Percentiles rank a stretch among this genome's conserved stretches.
Evolutionary conservation across 805 yeast species (phyloP).

Genomic region (Maudiozyma turicensis): DNA sequence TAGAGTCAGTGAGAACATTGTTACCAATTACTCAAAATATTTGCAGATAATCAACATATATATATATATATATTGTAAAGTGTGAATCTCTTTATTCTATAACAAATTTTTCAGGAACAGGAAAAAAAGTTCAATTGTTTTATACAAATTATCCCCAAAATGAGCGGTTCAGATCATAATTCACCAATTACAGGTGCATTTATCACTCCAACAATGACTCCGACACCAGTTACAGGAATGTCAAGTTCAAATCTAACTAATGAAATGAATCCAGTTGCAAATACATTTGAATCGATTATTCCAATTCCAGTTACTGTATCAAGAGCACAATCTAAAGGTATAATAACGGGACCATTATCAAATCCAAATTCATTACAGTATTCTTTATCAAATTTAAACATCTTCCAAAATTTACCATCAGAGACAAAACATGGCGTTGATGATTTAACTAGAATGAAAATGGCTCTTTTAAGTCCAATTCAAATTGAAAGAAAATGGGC

Average conservation of each 20-base stretch:
- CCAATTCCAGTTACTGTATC: conserved; percentile 25
- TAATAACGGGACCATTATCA: conserved; percentile 2
- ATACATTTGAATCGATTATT: conserved; percentile 17
- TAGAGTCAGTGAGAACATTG: too few relatives aligned
- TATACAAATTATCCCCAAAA: too few relatives aligned
- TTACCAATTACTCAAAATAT: too few relatives aligned
- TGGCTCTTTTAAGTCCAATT: conserved; percentile 60
- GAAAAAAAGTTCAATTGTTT: too few relatives aligned
- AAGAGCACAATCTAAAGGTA: conserved; percentile 25
- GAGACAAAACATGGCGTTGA: conserved; percentile 47
- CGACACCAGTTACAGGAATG: background rate
- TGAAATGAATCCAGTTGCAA: background rate
- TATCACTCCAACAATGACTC: conserved; percentile 3
- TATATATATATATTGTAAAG: too few relatives aligned
- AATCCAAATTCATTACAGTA: conserved; percentile 16
- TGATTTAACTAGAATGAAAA: conserved; percentile 52
- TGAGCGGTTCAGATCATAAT: too few relatives aligned
- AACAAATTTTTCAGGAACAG: too few relatives aligned
- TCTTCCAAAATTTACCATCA: conserved; percentile 26
- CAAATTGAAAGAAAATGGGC: conserved; percentile 67
- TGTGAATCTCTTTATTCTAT: too few relatives aligned
- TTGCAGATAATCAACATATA: too few relatives aligned
- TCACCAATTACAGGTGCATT: background rate
- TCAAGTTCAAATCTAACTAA: too few relatives aligned
- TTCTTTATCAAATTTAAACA: conserved; percentile 23